Evolutionary conservation across 768 basidiomycete genomes (phyloP), one percentile per base, ranked within the genome.

Genomic region (Ramaria rubella): DNA sequence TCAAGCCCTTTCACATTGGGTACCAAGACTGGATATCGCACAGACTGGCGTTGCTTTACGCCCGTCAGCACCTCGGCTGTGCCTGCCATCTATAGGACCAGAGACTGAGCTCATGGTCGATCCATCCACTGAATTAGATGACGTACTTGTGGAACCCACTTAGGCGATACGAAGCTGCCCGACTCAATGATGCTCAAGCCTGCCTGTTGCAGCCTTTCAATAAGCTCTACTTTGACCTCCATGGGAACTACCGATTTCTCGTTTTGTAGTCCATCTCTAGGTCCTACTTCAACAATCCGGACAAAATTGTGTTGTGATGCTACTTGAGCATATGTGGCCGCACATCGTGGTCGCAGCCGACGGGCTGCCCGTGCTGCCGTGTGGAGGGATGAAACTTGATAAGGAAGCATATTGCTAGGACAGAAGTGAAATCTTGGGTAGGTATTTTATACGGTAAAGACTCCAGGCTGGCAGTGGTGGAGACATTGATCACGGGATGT

Each of bases 261-360:
- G 64, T 95, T 95, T 73, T 95, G 93, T 11, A 97, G 76, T 1
- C 94, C 94, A 69, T 97, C 94, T 27, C 94, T 76, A 1, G 93
- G 90, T 1, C 90, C 89, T 3, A 95, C 91, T 70, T 95, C 94
- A 43, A 97, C 87, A 44, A 96, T 87, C 51, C 69, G 70, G 46
- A 69, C 64, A 40, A 61, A 59, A 17, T 53, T 57, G 6, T 24
- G 40, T 23, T 46, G 55, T 17, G 55, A 5, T 23, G 55, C 53
- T 8, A 55, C 9, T 23, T 55, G 36, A 19, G 53, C 55, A 23
- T 56, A 56, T 11, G 49, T 33, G 17, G 49, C 49, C 14, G 29
- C 29, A 8, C 8, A 15, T 4, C 27, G 23, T 24, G 44, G 12
- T 11, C 12, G 49, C 27, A 27, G 21, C 26, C n/a, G 46, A 7